Conservation (phyloP, 495 filamentous ascomycete genomes). For the Viridothelium virens region DNA sequence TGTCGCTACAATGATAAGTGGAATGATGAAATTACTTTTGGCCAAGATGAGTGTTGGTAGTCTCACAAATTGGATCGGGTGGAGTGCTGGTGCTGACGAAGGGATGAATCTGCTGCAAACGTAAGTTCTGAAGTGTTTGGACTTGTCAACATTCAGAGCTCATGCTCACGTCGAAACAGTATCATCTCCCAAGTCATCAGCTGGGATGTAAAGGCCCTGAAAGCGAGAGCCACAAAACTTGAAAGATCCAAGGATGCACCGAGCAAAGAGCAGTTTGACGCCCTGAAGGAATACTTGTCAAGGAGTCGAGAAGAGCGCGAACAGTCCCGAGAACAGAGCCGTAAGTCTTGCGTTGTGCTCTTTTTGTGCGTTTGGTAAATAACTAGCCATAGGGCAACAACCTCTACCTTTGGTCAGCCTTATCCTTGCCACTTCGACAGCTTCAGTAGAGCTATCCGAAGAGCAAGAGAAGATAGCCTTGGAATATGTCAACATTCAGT, state of each 20-base stretch:
- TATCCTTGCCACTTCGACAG: slow-evolving; percentile 39
- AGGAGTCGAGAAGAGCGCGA: slow-evolving; percentile 44
- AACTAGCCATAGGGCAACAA: slow-evolving; percentile 21
- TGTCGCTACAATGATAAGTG: slow-evolving; percentile 61
- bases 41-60: slow-evolving; percentile 56
- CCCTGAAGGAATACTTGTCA: slow-evolving; percentile 43
- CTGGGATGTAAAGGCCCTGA: slow-evolving; percentile 53
- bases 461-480: slow-evolving; percentile 46
- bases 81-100: slow-evolving; percentile 49
- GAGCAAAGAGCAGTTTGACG: slow-evolving; percentile 41
- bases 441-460: slow-evolving; percentile 36
- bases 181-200: slow-evolving; percentile 56
- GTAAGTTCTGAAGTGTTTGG: slow-evolving; percentile 28
- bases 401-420: slow-evolving; percentile 46
- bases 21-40: slow-evolving; percentile 53
- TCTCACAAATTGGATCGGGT: slow-evolving; percentile 58
- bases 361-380: background rate
- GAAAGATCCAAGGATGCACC: slow-evolving; percentile 44
- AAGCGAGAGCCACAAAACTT: slow-evolving; percentile 46
- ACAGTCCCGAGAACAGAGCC: slow-evolving; percentile 38
- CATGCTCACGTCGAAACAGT: slow-evolving; percentile 28
- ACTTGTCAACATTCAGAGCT: background rate
- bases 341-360: slow-evolving; percentile 12
- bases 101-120: slow-evolving; percentile 64
- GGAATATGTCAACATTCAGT: slow-evolving; percentile 51